Base-by-base conservation (phyloP, 495 filamentous ascomycete species). In the Hypomontagnella submonticulosa region DNA sequence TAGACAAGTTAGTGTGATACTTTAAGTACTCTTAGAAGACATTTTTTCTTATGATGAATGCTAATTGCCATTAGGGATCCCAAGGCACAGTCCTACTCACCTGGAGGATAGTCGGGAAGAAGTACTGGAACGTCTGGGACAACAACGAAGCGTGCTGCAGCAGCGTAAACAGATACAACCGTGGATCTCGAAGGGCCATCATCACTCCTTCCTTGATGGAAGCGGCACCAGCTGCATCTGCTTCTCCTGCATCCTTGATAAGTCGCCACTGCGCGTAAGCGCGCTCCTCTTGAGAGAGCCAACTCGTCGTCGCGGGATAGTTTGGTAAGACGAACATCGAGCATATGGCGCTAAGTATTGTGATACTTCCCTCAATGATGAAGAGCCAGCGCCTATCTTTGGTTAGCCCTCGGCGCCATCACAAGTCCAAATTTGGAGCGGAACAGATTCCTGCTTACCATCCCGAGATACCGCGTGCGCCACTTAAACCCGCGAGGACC, bases 91-190 rank as follows among this genome's bases (percentile, higher is more conserved):
- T 27, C 6, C 23, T 27, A 6, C 23, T 27, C 6, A 27, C 23
- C 23, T 78, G 70, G 8, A 85, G 77, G 44, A 85, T 82, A 18
- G 78, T 85, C 0, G 84, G 84, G 77, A 86, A 86, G 74, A 86
- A 81, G 58, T 82, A 79, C 36, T 79, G 77, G 55, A 81, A 83
- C 0, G 75, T 76, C 37, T 80, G 77, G 0, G 70, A 74, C 9
- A 77, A 70, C 11, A 82, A 47, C 43, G 76, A 78, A 36, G 74
- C 66, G 57, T 82, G 71, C 55, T 81, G 79, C 34, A 82, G 69
- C 18, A 82, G 61, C n/a, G 76, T 77, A 41, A 83, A 80, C 0
- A 83, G 43, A 55, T 79, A 83, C 11, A 82, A 67, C 11, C 75
- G 73, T 32, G 74, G 76, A 50, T 82, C 81, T n/a, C 54, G 59